Evolutionary conservation across 2,329 filamentous ascomycete species (phyloP).

Genomic region (Sordariomycetes sp.): DNA sequence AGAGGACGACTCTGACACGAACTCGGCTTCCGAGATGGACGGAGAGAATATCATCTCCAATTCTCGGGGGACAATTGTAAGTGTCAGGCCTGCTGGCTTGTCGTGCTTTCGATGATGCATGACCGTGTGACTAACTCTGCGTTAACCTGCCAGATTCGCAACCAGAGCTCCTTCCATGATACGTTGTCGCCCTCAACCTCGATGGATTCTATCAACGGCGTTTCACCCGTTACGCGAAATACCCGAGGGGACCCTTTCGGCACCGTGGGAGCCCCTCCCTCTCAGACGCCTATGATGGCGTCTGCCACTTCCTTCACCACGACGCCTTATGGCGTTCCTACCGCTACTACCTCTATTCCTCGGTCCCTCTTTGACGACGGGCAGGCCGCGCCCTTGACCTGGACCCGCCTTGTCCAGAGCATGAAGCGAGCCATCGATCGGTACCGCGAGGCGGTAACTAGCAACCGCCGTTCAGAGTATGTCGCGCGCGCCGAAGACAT

Average conservation of each 20-base stretch:
- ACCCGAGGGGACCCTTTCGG: constrained; percentile 44
- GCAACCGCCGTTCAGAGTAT: constrained; percentile 76
- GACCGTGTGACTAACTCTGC: not conserved
- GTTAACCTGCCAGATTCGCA: constrained; percentile 34
- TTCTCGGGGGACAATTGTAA: constrained; percentile 1
- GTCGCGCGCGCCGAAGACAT: constrained; percentile 95
- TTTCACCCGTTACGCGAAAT: constrained; percentile 43
- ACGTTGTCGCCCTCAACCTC: constrained; percentile 79
- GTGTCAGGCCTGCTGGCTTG: not conserved
- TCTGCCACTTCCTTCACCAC: constrained; percentile 54
- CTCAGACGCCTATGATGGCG: constrained; percentile 38
- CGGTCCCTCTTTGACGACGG: constrained; percentile 87
- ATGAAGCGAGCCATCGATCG: constrained; percentile 86
- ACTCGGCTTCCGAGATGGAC: constrained; percentile 9
- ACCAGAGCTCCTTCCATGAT: constrained; percentile 56
- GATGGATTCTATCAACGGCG: constrained; percentile 77
- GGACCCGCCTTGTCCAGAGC: constrained; percentile 81
- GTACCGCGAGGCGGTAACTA: constrained; percentile 82
- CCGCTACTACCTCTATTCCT: constrained; percentile 52
- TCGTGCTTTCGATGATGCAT: not conserved
- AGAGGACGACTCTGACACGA: constrained; percentile 55
- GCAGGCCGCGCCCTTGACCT: constrained; percentile 69
- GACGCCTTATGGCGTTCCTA: constrained; percentile 45
- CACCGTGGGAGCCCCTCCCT: constrained; percentile 26
- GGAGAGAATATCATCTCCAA: constrained; percentile 4